These are phyloP conservation scores for Mytilinidion resinicola DNA, from an alignment of 495 filamentous ascomycete species.

Conservation along the genomic window DNA sequence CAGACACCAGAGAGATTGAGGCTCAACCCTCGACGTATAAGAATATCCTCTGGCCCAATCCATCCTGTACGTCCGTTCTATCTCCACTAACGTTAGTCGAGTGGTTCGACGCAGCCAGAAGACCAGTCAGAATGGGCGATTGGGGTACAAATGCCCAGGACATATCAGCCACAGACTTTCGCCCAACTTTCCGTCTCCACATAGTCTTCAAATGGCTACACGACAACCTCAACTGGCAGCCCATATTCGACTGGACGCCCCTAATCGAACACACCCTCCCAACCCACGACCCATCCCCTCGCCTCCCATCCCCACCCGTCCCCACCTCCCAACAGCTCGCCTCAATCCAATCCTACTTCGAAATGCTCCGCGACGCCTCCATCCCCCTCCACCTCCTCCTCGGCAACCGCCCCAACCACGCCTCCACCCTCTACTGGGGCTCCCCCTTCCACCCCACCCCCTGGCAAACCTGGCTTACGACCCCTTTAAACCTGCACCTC, in stretches of 20 bases:
- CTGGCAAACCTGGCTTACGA: constrained; percentile 2
- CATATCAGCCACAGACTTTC: background rate
- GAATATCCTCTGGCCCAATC: too few species aligned
- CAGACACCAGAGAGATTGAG: too few species aligned
- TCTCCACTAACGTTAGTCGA: background rate
- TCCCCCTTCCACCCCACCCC: background rate
- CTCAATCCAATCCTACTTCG: constrained; percentile 1
- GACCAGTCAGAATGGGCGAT: too few species aligned
- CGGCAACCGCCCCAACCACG: background rate
- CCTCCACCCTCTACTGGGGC: constrained; percentile 16
- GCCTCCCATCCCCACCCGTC: background rate
- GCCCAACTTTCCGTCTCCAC: background rate
- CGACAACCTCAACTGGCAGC: constrained; percentile 14
- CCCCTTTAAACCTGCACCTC: constrained; percentile 7
- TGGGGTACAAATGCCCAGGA: too few species aligned
- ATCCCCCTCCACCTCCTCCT: constrained; percentile 18
- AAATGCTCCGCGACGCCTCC: background rate
- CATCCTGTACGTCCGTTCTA: too few species aligned
- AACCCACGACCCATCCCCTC: background rate
- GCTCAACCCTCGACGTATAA: too few species aligned
- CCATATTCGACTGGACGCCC: constrained; percentile 21
- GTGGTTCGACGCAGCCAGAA: background rate
- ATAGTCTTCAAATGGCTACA: constrained; percentile 7
- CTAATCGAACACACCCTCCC: constrained; percentile 5
- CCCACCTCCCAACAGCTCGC: background rate